Base-by-base conservation (phyloP, 768 basidiomycete species). In the Tylopilus cervinicoccineus region DNA sequence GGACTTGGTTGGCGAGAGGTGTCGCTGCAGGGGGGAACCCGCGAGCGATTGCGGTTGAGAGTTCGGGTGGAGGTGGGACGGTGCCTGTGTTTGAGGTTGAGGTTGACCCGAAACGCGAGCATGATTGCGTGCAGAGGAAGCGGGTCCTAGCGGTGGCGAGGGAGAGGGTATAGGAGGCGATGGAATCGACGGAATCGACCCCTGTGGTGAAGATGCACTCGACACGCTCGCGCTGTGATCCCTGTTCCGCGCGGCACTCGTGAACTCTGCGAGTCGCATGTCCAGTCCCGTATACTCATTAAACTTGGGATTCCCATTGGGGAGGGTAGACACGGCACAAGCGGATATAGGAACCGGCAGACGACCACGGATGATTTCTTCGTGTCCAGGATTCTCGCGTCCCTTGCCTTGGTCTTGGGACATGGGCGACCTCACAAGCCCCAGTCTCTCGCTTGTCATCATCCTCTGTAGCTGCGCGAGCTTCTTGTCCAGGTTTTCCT, bases 171-270 rank as follows among this genome's bases (percentile, higher is more conserved):
- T 62, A 8, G 83, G 74, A 17, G 85, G 83, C 1, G 88, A 90
- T 0, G 88, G 83, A 22, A 92, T 89, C 14, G 87, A 86, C 1
- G 86, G 87, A 29, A 89, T 86, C 0, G 89, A 92, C 16, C 83
- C 83, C 39, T 78, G 85, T 2, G 84, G 84, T 17, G 89, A 90
- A 52, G 80, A 79, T 12, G 80, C 70, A 61, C 84, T 86, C 5
- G 88, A 88, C 9, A 87, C 72, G 57, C 87, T 89, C 50, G 84
- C 85, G 52, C 84, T 85, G 19, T 76, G 72, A 57, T 78, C 78
- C 52, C 70, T 72, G 57, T 73, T 80, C 38, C 76, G 79, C 19
- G 47, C 13, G 23, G 56, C 39, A 33, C 52, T 48, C 24, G 50
- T 28, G 11, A 66, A 56, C 23, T 74, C 73, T 26, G 61, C 72